Evolutionary conservation across 129 eudicot species (phyloP).

Genomic region (Flaveria robusta): DNA sequence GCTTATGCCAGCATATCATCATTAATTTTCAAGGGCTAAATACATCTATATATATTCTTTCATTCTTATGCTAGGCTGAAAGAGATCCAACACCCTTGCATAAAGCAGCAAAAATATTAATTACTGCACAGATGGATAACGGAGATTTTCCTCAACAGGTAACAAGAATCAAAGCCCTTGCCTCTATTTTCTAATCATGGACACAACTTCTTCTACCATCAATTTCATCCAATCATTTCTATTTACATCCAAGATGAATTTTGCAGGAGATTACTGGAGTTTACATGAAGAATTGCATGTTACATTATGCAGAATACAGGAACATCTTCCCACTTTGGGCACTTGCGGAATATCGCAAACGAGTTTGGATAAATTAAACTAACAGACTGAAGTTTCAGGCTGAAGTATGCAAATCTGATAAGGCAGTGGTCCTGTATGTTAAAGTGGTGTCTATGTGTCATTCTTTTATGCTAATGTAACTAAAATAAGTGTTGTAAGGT

Average conservation of each 20-base stretch:
- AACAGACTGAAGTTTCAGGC: conserved; percentile 14
- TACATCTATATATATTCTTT: not conserved
- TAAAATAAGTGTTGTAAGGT: no score
- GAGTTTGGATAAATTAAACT: conserved; percentile 38
- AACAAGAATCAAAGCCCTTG: conserved; percentile 4
- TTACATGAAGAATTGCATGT: conserved; percentile 52
- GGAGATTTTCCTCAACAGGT: conserved; percentile 58
- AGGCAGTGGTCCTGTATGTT: no score
- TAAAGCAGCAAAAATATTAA: conserved; percentile 45
- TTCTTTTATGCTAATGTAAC: no score
- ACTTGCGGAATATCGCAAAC: conserved; percentile 51
- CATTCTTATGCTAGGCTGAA: conserved; percentile 28
- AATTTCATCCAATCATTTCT: not conserved
- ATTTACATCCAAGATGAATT: not conserved
- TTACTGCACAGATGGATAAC: conserved; percentile 42
- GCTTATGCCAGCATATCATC: not conserved
- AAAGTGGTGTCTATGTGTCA: no score
- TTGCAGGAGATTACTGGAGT: conserved; percentile 46
- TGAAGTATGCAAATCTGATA: no score
- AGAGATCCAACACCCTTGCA: conserved; percentile 48
- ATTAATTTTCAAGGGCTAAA: not conserved
- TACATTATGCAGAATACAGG: conserved; percentile 45
- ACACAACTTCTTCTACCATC: not conserved
- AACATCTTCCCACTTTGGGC: conserved; percentile 55
- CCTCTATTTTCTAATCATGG: not conserved